Percentiles rank a stretch among this genome's conserved stretches.
Conservation (phyloP, 179 eudicot genomes). For the Pouteria campechiana region DNA sequence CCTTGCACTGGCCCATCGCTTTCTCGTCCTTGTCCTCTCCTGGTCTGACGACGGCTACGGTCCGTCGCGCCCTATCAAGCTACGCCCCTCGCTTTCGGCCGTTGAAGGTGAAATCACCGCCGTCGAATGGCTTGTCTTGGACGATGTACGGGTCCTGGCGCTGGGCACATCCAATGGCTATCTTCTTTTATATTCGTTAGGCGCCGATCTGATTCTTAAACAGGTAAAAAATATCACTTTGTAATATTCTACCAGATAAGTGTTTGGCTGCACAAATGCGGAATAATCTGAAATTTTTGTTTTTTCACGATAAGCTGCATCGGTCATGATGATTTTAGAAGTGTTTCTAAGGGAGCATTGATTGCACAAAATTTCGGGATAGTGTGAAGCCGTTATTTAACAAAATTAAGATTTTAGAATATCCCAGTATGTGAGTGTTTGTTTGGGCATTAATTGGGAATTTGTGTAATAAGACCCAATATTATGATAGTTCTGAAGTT, state of each 20-base stretch:
- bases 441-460: too few relatives aligned
- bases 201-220: slow-evolving; percentile 67
- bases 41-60: slow-evolving; percentile 33
- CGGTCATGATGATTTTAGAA: too few relatives aligned
- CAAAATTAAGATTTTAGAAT: too few relatives aligned
- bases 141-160: slow-evolving; percentile 61
- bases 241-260: too few relatives aligned
- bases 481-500: not conserved
- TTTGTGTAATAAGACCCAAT: not conserved
- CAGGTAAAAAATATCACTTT: slow-evolving; percentile 61
- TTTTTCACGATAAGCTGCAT: too few relatives aligned
- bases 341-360: too few relatives aligned
- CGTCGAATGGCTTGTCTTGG: slow-evolving; percentile 85
- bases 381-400: too few relatives aligned
- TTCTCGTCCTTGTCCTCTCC: slow-evolving; percentile 39
- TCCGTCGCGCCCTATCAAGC: slow-evolving; percentile 31
- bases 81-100: slow-evolving; percentile 64
- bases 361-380: too few relatives aligned
- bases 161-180: slow-evolving; percentile 85
- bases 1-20: slow-evolving; percentile 62
- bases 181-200: slow-evolving; percentile 55
- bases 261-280: too few relatives aligned
- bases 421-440: too few relatives aligned
- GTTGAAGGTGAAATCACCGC: slow-evolving; percentile 75
- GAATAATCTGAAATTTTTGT: too few relatives aligned